Evolutionary conservation across 2,329 filamentous ascomycete species (phyloP).

Genomic region (Escovopsis sp.): DNA sequence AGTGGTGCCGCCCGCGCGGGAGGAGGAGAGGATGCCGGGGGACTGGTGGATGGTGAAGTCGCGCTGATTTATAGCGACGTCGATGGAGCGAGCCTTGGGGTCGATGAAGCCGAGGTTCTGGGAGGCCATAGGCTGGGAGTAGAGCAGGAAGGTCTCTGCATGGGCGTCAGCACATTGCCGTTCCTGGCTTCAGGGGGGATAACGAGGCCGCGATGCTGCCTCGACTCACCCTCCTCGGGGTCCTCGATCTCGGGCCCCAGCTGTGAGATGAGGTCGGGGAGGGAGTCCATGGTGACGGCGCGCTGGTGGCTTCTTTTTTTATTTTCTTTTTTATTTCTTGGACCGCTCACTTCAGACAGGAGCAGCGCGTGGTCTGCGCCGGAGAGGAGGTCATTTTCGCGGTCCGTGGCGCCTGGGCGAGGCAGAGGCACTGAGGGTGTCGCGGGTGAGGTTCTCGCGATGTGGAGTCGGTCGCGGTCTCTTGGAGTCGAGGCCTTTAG

Average conservation of each 20-base stretch:
- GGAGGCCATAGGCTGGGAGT: constrained; percentile 59
- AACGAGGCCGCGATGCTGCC: too few relatives aligned
- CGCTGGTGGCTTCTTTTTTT: background rate
- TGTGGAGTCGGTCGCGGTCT: background rate
- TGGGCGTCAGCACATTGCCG: background rate
- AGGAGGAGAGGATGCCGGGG: constrained; percentile 64
- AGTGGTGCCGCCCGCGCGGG: constrained; percentile 46
- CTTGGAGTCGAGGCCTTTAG: background rate
- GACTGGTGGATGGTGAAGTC: constrained; percentile 74
- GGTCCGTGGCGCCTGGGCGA: too few relatives aligned
- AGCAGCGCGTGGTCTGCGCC: too few relatives aligned
- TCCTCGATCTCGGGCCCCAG: constrained; percentile 32
- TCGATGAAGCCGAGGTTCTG: constrained; percentile 78
- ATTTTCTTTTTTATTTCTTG: background rate
- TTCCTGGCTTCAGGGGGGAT: too few relatives aligned
- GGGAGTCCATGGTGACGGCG: background rate
- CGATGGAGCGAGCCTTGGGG: constrained; percentile 46
- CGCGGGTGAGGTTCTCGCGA: background rate
- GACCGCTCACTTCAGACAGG: too few relatives aligned
- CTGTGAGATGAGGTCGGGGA: constrained; percentile 12
- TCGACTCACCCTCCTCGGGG: constrained; percentile 29
- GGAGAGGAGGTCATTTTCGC: too few relatives aligned
- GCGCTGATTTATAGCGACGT: constrained; percentile 50
- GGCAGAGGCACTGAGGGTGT: constrained; percentile 4
- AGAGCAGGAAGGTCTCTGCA: constrained; percentile 76